Evolutionary conservation across 768 basidiomycete species (phyloP).

Genomic region (Steccherinum ochraceum): DNA sequence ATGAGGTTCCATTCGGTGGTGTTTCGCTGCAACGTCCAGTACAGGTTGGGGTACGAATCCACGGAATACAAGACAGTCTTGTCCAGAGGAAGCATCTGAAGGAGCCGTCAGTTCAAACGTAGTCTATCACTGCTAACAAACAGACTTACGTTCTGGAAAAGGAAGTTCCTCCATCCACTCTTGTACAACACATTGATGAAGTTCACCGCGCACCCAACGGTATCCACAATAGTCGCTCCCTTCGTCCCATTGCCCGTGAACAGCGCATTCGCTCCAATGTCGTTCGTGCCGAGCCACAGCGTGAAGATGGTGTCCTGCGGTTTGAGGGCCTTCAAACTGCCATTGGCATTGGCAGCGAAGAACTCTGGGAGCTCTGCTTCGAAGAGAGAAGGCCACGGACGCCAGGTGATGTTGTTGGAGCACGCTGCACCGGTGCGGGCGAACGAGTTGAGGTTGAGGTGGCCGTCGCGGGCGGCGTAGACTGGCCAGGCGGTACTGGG

Average conservation of each 20-base stretch:
- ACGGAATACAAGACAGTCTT: conserved; percentile 18
- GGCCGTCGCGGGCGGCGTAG: conserved; percentile 43
- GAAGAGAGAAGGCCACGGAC: conserved; percentile 48
- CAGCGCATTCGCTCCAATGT: conserved; percentile 41
- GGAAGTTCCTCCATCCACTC: conserved; percentile 52
- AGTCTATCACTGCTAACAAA: background rate
- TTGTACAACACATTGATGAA: conserved; percentile 48
- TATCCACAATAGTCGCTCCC: conserved; percentile 48
- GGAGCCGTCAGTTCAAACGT: background rate
- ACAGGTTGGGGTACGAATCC: conserved; percentile 19
- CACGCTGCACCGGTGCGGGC: conserved; percentile 56
- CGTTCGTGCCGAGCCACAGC: conserved; percentile 52
- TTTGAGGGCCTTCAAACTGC: conserved; percentile 26
- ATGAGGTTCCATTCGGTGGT: conserved; percentile 20
- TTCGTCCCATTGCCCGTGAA: conserved; percentile 39
- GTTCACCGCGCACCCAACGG: conserved; percentile 47
- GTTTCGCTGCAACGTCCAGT: conserved; percentile 20
- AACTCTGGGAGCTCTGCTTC: conserved; percentile 47
- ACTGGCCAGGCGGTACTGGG: conserved; percentile 51
- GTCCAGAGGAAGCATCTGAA: conserved; percentile 23
- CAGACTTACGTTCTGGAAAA: conserved; percentile 52
- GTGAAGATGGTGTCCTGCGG: conserved; percentile 45
- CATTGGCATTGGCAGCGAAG: conserved; percentile 31
- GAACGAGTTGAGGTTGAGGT: conserved; percentile 42
- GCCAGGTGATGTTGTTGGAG: conserved; percentile 49